phyloP scores from a whole-genome alignment of 1,139 yeast genomes.

The Geotrichum europaeum region DNA sequence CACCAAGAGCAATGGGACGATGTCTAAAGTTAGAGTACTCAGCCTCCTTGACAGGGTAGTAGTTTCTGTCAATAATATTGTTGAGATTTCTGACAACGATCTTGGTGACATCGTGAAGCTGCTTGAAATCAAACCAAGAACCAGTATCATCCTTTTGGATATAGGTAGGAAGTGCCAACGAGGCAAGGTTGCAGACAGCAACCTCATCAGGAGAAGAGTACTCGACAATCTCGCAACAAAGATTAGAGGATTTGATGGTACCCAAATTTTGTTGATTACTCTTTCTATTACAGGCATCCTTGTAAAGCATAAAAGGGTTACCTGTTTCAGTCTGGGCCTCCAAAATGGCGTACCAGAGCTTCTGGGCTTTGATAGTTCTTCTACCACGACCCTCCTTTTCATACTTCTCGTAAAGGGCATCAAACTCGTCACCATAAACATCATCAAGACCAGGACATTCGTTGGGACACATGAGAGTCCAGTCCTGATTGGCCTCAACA shows the following conservation, averaged over 20 bases:
- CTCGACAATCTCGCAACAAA: conserved; percentile 80
- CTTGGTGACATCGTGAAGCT: conserved; percentile 57
- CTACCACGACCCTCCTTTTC: conserved; percentile 57
- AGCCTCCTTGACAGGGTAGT: conserved; percentile 61
- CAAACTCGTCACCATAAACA: conserved; percentile 65
- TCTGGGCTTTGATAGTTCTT: conserved; percentile 61
- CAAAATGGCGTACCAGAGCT: conserved; percentile 67
- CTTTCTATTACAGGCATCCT: conserved; percentile 72
- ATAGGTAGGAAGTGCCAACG: conserved; percentile 67
- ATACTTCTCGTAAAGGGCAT: conserved; percentile 53
- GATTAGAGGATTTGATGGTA: conserved; percentile 68
- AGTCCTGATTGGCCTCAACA: conserved; percentile 59
- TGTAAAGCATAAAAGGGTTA: conserved; percentile 75
- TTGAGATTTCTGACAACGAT: conserved; percentile 59
- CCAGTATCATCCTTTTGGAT: conserved; percentile 32
- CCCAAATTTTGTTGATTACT: conserved; percentile 77
- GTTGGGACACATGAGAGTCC: conserved; percentile 76
- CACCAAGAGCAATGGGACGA: conserved; percentile 75
- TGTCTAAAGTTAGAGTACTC: conserved; percentile 53
- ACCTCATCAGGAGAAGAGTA: conserved; percentile 71
- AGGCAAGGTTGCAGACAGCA: conserved; percentile 83
- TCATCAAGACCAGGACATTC: conserved; percentile 71
- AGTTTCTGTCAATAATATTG: conserved; percentile 59
- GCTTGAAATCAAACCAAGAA: conserved; percentile 50
- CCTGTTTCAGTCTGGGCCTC: conserved; percentile 84